Percentiles rank a stretch among this genome's conserved stretches.
Conservation (phyloP, 164 flowering plant genomes). For the Liquidambar formosana region DNA sequence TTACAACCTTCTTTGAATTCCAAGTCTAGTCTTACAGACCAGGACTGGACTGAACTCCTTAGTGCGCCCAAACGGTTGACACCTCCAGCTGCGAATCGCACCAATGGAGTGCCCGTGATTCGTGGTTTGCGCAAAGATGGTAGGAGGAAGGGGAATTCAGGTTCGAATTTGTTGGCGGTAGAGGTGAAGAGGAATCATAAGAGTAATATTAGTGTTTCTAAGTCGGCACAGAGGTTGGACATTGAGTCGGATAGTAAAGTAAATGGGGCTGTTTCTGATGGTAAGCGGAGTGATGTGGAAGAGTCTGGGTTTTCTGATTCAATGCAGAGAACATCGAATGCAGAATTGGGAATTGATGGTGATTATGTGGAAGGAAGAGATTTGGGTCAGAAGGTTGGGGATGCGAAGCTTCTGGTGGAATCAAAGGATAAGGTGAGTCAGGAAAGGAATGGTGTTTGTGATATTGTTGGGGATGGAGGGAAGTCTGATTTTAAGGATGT, state of each 20-base stretch:
- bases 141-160: constrained; percentile 27
- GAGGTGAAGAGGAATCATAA: constrained; percentile 40
- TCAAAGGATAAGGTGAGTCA: constrained; percentile 1
- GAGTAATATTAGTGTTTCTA: constrained; percentile 20
- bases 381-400: constrained; percentile 6
- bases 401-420: background rate
- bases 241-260: constrained; percentile 17
- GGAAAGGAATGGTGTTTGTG: constrained; percentile 6
- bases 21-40: constrained; percentile 46
- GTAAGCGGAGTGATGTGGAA: constrained; percentile 37
- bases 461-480: constrained; percentile 15
- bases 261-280: constrained; percentile 23
- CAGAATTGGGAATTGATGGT: constrained; percentile 26
- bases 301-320: constrained; percentile 35
- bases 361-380: constrained; percentile 18
- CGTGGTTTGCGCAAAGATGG: constrained; percentile 40
- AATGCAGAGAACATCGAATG: constrained; percentile 29
- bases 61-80: constrained; percentile 36
- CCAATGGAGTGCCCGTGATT: constrained; percentile 39
- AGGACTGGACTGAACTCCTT: constrained; percentile 89
- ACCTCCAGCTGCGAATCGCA: constrained; percentile 20
- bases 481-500: constrained; percentile 3
- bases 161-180: constrained; percentile 17
- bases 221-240: constrained; percentile 20
- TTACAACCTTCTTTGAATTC: constrained; percentile 14